Evolutionary conservation across 1,284 basidiomycete genomes (phyloP).

Genomic region (Boletus coffeatus): DNA sequence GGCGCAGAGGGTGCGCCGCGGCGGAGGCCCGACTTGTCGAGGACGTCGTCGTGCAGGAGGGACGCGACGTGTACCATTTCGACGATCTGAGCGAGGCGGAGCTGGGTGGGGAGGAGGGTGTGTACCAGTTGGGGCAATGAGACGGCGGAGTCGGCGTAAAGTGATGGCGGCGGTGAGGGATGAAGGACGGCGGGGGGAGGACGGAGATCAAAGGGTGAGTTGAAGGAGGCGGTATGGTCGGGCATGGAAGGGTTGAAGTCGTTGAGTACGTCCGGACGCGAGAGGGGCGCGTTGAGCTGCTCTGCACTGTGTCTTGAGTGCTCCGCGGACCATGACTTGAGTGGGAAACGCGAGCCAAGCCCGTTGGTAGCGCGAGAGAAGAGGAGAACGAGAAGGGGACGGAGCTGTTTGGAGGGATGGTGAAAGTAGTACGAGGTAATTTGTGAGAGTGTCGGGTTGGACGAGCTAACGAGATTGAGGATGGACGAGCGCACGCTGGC

Average conservation of each 20-base stretch:
- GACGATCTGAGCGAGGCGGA: constrained; percentile 91
- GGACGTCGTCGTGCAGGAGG: constrained; percentile 92
- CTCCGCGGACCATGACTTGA: constrained; percentile 43
- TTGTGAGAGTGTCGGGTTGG: constrained; percentile 82
- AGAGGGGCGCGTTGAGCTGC: constrained; percentile 67
- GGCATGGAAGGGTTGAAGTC: constrained; percentile 84
- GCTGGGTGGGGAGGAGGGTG: constrained; percentile 74
- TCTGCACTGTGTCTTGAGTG: constrained; percentile 36
- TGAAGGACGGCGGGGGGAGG: constrained; percentile 34
- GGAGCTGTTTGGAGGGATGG: constrained; percentile 84
- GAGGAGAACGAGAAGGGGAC: constrained; percentile 87
- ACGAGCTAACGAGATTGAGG: constrained; percentile 78
- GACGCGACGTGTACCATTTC: constrained; percentile 99
- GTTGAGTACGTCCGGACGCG: constrained; percentile 70
- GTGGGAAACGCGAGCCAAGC: constrained; percentile 49
- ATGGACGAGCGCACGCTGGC: constrained; percentile 71
- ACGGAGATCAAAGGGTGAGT: constrained; percentile 39
- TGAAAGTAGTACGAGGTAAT: constrained; percentile 95
- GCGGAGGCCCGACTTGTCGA: constrained; percentile 81
- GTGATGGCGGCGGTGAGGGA: constrained; percentile 36
- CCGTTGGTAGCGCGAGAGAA: constrained; percentile 91
- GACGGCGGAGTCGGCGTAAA: constrained; percentile 17
- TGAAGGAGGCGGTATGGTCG: constrained; percentile 57
- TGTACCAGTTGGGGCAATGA: constrained; percentile 30
- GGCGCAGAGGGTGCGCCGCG: constrained; percentile 84